Conservation (phyloP, 176 grass and related monocot species). For the Musa schizocarpa region DNA sequence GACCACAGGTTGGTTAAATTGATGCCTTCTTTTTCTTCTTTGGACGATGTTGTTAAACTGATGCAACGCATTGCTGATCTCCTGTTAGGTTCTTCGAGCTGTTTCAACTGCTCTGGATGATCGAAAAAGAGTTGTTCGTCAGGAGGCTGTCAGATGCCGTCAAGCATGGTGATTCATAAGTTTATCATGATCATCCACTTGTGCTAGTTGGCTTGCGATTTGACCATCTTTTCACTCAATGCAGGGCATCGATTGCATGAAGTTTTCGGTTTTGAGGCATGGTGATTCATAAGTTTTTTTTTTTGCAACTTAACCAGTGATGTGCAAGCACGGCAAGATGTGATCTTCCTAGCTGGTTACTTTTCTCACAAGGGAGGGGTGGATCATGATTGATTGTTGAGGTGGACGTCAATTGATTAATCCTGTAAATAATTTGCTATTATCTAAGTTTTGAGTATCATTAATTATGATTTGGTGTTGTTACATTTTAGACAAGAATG, state of each 20-base stretch:
- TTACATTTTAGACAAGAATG: too few relatives aligned
- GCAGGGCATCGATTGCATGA: slow-evolving; percentile 52
- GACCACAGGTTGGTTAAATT: slow-evolving; percentile 37
- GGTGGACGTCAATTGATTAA: too few relatives aligned
- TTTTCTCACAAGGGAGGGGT: too few relatives aligned
- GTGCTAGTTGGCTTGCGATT: slow-evolving; percentile 1
- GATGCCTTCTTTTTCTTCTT: too few relatives aligned
- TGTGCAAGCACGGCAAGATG: too few relatives aligned
- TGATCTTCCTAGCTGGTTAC: too few relatives aligned
- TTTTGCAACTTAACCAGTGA: too few relatives aligned
- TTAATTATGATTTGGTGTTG: too few relatives aligned
- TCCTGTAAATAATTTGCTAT: too few relatives aligned
- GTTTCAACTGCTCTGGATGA: slow-evolving; percentile 80
- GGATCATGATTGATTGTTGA: too few relatives aligned
- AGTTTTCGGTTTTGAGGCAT: slow-evolving; percentile 1
- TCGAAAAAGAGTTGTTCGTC: slow-evolving; percentile 67
- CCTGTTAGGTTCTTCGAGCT: slow-evolving; percentile 54
- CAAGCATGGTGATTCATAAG: slow-evolving; percentile 48
- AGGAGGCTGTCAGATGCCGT: slow-evolving; percentile 71
- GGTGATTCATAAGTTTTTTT: too few relatives aligned
- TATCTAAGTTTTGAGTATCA: too few relatives aligned
- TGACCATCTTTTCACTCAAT: neutral
- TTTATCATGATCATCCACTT: neutral
- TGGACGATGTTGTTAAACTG: neutral
- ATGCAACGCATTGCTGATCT: neutral